Evolutionary conservation across 768 basidiomycete genomes (phyloP).

Genomic region (Amanita phalloides): DNA sequence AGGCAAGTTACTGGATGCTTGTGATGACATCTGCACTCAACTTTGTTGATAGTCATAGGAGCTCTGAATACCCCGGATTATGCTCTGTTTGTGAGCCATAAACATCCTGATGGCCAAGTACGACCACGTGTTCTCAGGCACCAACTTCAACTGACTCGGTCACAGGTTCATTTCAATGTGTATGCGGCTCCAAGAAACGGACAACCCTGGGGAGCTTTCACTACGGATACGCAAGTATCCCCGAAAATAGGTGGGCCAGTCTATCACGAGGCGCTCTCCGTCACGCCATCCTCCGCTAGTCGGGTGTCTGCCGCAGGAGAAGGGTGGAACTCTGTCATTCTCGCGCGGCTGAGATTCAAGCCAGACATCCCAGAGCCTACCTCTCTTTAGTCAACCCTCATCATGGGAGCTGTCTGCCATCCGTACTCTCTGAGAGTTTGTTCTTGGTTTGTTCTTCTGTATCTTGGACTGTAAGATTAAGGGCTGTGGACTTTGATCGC

Average conservation of each 20-base stretch:
- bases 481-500: not conserved
- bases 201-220: slow-evolving; percentile 49
- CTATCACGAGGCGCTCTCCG: slow-evolving; percentile 20
- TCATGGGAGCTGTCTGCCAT: not conserved
- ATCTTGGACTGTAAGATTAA: not conserved
- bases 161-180: slow-evolving; percentile 42
- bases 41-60: slow-evolving; percentile 31
- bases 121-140: not conserved
- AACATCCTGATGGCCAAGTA: slow-evolving; percentile 50
- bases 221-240: slow-evolving; percentile 24
- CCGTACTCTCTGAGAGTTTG: not conserved
- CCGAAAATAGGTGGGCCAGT: slow-evolving; percentile 23
- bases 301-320: slow-evolving; percentile 29
- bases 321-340: slow-evolving; percentile 35
- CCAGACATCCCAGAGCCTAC: slow-evolving; percentile 34
- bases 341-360: slow-evolving; percentile 40
- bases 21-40: not conserved
- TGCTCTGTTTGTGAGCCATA: slow-evolving; percentile 66
- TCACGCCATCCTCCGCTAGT: slow-evolving; percentile 17
- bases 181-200: slow-evolving; percentile 29
- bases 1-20: slow-evolving; percentile 11
- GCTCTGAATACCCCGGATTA: slow-evolving; percentile 55
- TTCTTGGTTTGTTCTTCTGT: slow-evolving; percentile 8
- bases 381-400: slow-evolving; percentile 14
- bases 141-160: not conserved